Evolutionary conservation across 2,329 filamentous ascomycete species (phyloP).

Genomic region (Pseudocercospora vitis): DNA sequence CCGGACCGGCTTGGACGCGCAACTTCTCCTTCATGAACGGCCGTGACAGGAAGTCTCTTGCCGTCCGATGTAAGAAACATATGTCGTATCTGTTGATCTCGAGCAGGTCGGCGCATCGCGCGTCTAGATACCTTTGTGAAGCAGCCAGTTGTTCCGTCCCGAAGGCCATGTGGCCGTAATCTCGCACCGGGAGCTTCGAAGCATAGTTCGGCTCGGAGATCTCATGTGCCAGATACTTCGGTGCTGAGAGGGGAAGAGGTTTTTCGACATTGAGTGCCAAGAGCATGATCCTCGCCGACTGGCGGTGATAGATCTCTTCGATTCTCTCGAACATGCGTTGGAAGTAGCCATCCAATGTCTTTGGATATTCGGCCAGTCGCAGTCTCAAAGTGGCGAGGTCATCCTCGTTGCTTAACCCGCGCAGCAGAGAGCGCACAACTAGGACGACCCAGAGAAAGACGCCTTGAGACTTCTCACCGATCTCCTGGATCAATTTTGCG

Average conservation of each 20-base stretch:
- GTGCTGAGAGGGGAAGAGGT: not conserved
- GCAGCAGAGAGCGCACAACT: conserved; percentile 15
- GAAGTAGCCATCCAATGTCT: conserved; percentile 22
- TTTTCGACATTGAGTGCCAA: not conserved
- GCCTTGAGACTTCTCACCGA: conserved; percentile 22
- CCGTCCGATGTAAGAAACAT: too few relatives aligned
- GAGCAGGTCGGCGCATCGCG: too few relatives aligned
- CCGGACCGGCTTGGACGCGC: too few relatives aligned
- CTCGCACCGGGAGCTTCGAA: too few relatives aligned
- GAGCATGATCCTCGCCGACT: conserved; percentile 11
- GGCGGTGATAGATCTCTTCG: conserved; percentile 15
- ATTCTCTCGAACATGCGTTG: conserved; percentile 15
- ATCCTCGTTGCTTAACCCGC: conserved; percentile 18
- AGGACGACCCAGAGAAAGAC: conserved; percentile 28
- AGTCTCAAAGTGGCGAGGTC: conserved; percentile 10
- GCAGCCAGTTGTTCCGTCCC: too few relatives aligned
- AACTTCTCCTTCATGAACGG: too few relatives aligned
- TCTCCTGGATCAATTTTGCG: not conserved
- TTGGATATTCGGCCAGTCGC: conserved; percentile 11
- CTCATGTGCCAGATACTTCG: not conserved
- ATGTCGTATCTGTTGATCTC: too few relatives aligned
- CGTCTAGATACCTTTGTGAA: too few relatives aligned
- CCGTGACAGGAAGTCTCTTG: too few relatives aligned
- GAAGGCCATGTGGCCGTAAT: too few relatives aligned
- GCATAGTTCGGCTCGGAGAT: not conserved